phyloP scores from a whole-genome alignment of 1,284 basidiomycete species.

The Apiotrichum gracile region DNA sequence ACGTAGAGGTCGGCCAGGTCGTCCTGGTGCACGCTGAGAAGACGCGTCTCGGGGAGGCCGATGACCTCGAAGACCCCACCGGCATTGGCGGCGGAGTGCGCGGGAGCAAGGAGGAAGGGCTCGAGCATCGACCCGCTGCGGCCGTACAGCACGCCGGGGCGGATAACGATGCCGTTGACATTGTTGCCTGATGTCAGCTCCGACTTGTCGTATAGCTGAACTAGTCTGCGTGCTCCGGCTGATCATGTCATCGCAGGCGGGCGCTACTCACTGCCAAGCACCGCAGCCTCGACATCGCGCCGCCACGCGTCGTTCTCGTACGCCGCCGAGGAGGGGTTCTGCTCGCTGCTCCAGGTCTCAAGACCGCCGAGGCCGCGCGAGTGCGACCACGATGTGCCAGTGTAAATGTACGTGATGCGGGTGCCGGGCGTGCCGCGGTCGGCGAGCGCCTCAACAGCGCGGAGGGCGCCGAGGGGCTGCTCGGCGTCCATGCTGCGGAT shows the following conservation, averaged over 20 bases:
- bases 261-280: slow-evolving; percentile 28
- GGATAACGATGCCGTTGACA: slow-evolving; percentile 20
- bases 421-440: slow-evolving; percentile 30
- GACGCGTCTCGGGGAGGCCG: slow-evolving; percentile 49
- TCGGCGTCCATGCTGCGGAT: slow-evolving; percentile 38
- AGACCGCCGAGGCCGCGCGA: slow-evolving; percentile 33
- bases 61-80: slow-evolving; percentile 44
- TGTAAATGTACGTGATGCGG: slow-evolving; percentile 54
- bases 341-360: slow-evolving; percentile 36
- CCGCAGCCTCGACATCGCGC: slow-evolving; percentile 26
- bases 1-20: slow-evolving; percentile 54
- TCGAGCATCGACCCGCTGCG: slow-evolving; percentile 48
- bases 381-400: slow-evolving; percentile 53
- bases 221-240: too few species aligned
- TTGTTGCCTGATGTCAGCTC: slow-evolving; percentile 12
- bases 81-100: slow-evolving; percentile 40
- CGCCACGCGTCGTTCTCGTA: slow-evolving; percentile 27
- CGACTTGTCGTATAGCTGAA: too few species aligned
- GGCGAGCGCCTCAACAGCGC: slow-evolving; percentile 23
- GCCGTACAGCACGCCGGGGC: slow-evolving; percentile 43
- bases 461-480: slow-evolving; percentile 37
- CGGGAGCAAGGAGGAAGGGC: slow-evolving; percentile 43
- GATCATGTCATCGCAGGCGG: too few species aligned
- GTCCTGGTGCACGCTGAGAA: slow-evolving; percentile 52
- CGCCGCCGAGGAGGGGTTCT: slow-evolving; percentile 13